These are phyloP conservation scores for Monilinia laxa DNA, from an alignment of 2,329 filamentous ascomycete genomes.

Conservation along the genomic window DNA sequence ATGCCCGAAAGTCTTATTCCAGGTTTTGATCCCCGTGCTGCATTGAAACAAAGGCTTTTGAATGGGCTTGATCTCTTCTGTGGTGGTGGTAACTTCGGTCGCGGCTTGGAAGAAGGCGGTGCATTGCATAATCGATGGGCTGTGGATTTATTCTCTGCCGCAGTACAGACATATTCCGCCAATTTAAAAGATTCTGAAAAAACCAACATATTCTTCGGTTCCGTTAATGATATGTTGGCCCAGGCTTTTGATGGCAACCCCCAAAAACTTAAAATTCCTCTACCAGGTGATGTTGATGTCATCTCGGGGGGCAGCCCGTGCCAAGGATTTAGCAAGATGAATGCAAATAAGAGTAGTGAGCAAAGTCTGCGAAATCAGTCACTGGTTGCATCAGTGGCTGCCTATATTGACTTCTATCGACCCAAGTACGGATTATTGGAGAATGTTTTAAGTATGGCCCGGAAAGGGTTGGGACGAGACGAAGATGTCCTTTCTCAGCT, in stretches of 20 bases:
- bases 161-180: slow-evolving; percentile 72
- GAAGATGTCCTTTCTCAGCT: slow-evolving; percentile 73
- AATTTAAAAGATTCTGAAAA: slow-evolving; percentile 51
- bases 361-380: slow-evolving; percentile 69
- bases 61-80: slow-evolving; percentile 72
- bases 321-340: slow-evolving; percentile 69
- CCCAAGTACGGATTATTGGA: slow-evolving; percentile 76
- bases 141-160: slow-evolving; percentile 63
- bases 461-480: slow-evolving; percentile 45
- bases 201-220: slow-evolving; percentile 63
- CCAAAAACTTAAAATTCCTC: slow-evolving; percentile 49
- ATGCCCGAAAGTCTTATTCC: slow-evolving; percentile 48
- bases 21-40: slow-evolving; percentile 51
- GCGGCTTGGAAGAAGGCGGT: slow-evolving; percentile 71
- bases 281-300: slow-evolving; percentile 63
- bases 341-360: slow-evolving; percentile 54
- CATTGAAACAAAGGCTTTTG: slow-evolving; percentile 44
- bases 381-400: slow-evolving; percentile 72
- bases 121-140: slow-evolving; percentile 64
- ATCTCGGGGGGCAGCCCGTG: slow-evolving; percentile 75
- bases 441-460: slow-evolving; percentile 68
- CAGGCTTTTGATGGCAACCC: slow-evolving; percentile 54
- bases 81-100: slow-evolving; percentile 74
- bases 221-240: slow-evolving; percentile 66
- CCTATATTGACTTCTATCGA: slow-evolving; percentile 71